Percentiles rank a stretch among this genome's conserved stretches.
Conservation (phyloP, 306 rosid genomes). For the Vigna reflexopilosa region DNA sequence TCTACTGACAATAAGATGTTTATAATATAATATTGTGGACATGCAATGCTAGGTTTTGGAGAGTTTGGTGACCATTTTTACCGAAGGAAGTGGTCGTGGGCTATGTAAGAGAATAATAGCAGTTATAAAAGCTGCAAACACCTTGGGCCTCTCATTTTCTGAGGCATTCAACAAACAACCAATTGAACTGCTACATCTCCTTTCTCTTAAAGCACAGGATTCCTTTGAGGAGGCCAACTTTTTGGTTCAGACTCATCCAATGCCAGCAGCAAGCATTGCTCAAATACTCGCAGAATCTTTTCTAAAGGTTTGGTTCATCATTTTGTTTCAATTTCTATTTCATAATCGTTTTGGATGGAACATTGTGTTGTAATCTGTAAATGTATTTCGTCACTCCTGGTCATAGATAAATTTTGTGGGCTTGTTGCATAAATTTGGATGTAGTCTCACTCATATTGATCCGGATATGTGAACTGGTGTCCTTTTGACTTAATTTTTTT, state of each 20-base stretch:
- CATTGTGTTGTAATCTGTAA: slow-evolving; percentile 31
- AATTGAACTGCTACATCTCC: slow-evolving; percentile 89
- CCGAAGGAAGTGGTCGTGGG: slow-evolving; percentile 90
- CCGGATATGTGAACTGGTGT: slow-evolving; percentile 35
- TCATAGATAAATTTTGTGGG: slow-evolving; percentile 31
- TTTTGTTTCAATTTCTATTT: slow-evolving; percentile 3
- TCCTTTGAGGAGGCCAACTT: slow-evolving; percentile 93
- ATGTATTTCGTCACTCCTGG: slow-evolving; percentile 35
- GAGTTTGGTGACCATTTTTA: slow-evolving; percentile 66
- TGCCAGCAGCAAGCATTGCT: slow-evolving; percentile 92
- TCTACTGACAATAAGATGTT: slow-evolving; percentile 28
- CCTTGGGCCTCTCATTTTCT: slow-evolving; percentile 76
- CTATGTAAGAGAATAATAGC: slow-evolving; percentile 89
- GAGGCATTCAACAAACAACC: slow-evolving; percentile 96
- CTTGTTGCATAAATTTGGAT: slow-evolving; percentile 26
- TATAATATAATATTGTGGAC: slow-evolving; percentile 36
- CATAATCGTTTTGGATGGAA: background rate
- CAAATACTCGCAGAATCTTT: slow-evolving; percentile 98
- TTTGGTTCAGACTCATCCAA: slow-evolving; percentile 85
- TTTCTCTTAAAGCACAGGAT: slow-evolving; percentile 97
- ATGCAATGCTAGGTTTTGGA: slow-evolving; percentile 76
- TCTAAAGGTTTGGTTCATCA: slow-evolving; percentile 70
- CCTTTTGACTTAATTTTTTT: slow-evolving; percentile 29
- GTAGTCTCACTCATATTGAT: background rate
- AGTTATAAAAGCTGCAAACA: slow-evolving; percentile 83